Conservation (phyloP, 768 basidiomycete species). For the Daedaleopsis sinensis region DNA sequence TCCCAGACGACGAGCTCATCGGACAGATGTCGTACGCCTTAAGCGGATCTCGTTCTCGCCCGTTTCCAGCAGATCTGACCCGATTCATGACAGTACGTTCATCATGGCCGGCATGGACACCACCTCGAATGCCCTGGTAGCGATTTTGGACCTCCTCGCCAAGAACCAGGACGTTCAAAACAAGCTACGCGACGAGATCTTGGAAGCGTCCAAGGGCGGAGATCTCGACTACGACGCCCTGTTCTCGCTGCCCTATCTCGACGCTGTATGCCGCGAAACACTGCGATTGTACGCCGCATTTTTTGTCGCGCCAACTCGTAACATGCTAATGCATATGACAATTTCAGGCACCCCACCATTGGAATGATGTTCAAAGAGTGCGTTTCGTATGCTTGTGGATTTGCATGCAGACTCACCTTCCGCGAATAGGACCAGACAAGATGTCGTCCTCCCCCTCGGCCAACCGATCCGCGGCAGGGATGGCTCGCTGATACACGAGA, state of each 20-base stretch:
- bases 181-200: slow-evolving; percentile 26
- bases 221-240: slow-evolving; percentile 25
- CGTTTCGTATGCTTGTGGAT: not conserved
- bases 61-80: not conserved
- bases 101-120: slow-evolving; percentile 20
- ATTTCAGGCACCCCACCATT: not conserved
- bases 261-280: slow-evolving; percentile 62
- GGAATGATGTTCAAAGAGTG: not conserved
- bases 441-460: slow-evolving; percentile 63
- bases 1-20: slow-evolving; percentile 39
- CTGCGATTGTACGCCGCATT: slow-evolving; percentile 42
- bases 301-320: not conserved
- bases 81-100: not conserved
- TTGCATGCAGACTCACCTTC: not conserved
- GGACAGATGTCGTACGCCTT: slow-evolving; percentile 38
- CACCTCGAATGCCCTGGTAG: slow-evolving; percentile 25
- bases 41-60: too few species aligned
- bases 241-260: slow-evolving; percentile 58
- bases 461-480: slow-evolving; percentile 47
- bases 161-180: slow-evolving; percentile 27
- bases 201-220: slow-evolving; percentile 12
- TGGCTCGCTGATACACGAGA: slow-evolving; percentile 41
- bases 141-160: slow-evolving; percentile 27
- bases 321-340: too few species aligned
- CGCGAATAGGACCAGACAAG: slow-evolving; percentile 41